Percentiles rank a stretch among this genome's conserved stretches.
phyloP scores from a whole-genome alignment of 106 monocot species.

The Dactylorhiza incarnata region DNA sequence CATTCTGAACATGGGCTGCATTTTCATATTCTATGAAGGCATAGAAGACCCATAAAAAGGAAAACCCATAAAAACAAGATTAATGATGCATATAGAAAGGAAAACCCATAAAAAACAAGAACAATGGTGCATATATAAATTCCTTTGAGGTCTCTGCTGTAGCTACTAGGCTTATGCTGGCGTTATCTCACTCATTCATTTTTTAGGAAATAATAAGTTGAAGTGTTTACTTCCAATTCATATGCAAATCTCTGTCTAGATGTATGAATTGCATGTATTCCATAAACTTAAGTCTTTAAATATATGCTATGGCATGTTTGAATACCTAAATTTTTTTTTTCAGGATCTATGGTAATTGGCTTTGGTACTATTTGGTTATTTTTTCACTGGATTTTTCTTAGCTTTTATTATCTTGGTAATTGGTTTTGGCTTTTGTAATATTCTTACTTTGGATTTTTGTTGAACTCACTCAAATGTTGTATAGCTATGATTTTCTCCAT shows the following conservation, averaged over 20 bases:
- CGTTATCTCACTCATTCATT: neutral
- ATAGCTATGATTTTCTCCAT: neutral
- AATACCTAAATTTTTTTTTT: neutral
- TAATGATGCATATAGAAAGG: too few species aligned
- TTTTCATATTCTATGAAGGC: constrained; percentile 88
- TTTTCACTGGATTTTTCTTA: neutral
- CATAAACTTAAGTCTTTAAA: neutral
- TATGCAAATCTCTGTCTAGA: neutral
- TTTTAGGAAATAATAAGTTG: neutral
- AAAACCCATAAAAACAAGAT: too few species aligned
- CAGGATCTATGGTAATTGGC: neutral
- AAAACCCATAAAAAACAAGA: too few species aligned
- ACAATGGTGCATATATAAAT: too few species aligned
- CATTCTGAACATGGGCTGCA: constrained; percentile 53
- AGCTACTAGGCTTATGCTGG: neutral
- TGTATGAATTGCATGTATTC: neutral
- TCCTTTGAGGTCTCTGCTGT: neutral
- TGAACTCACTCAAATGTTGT: neutral
- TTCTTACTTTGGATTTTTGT: too few species aligned
- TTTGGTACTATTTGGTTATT: neutral
- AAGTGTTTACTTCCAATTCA: neutral
- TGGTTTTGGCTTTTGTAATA: too few species aligned
- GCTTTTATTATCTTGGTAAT: neutral
- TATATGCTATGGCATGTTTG: neutral
- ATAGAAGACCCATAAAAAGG: too few species aligned